Base-by-base conservation (phyloP, 495 filamentous ascomycete genomes). In the Aspergillus bridgeri region DNA sequence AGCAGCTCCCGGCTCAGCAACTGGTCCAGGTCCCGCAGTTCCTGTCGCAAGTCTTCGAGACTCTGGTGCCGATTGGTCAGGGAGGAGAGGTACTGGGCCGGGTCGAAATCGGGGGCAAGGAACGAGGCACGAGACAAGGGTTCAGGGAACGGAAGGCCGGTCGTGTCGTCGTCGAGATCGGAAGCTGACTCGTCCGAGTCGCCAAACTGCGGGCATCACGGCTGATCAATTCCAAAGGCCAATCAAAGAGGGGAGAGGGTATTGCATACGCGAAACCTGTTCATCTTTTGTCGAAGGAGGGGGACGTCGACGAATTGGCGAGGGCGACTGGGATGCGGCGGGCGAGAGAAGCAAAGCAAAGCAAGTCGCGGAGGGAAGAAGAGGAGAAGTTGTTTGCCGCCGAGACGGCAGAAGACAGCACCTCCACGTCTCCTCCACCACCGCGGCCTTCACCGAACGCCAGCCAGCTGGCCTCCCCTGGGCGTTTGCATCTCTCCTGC, bases 31-130 rank as follows among this genome's bases (percentile, higher is more conserved):
- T 87, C 79, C 17, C 91, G 85, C 4, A 99, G 79, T 62, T 99
- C 95, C 24, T 85, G 70, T 17, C 92, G 89, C 18, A 99, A 79
- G 70, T 99, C 95, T 69, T 96, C 93, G 48, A 99, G 89, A 3
- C 91, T 96, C 68, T 98, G 94, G 67, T 97, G 92, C 1, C 94
- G 87, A 66, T 92, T 87, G 27, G 80, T 86, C 0, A 97, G 79
- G 5, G 87, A 86, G 6, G 90, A 89, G 42, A 99, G 86, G 75
- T 95, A 99, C 0, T 76, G 74, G 6, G 87, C 82, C 18, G 95
- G 89, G 60, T 88, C 83, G 75, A 99, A 99, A 60, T 85, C 72
- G 1, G 87, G 81, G 17, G 84, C 72, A 4, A 96, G 84, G 72
- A 96, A 97, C 56, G 89, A 88, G 38, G 77, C 71, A 21, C 92